A percentile compares a stretch with the other conserved stretches of the same genome.
Evolutionary conservation across 208 protist genomes (phyloP).

Genomic region (Trypanosoma platydactyli): DNA sequence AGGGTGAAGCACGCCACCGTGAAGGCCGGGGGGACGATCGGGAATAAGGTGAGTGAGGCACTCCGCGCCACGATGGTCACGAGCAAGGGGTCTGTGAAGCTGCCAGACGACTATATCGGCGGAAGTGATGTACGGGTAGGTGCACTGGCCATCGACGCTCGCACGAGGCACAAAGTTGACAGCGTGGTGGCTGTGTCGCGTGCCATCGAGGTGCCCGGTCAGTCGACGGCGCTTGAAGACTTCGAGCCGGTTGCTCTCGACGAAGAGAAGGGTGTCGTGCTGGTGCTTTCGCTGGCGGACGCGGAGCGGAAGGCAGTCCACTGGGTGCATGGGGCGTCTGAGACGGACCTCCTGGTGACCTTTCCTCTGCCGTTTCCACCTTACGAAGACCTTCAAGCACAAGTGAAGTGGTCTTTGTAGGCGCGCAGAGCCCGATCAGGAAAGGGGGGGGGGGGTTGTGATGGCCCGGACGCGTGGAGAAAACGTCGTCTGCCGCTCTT

Average conservation of each 20-base stretch:
- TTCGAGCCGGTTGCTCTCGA: slow-evolving; percentile 21
- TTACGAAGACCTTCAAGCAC: slow-evolving; percentile 44
- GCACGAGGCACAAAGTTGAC: background rate
- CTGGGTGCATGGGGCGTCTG: slow-evolving; percentile 26
- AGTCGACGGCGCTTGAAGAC: slow-evolving; percentile 64
- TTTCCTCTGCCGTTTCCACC: slow-evolving; percentile 23
- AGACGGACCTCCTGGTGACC: slow-evolving; percentile 21
- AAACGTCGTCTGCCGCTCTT: too few species aligned
- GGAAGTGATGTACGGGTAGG: background rate
- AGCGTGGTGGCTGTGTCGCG: background rate
- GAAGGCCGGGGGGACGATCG: background rate
- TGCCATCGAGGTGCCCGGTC: slow-evolving; percentile 24
- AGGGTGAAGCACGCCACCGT: slow-evolving; percentile 10
- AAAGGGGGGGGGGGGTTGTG: too few species aligned
- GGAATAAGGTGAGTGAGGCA: slow-evolving; percentile 8
- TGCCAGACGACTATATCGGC: slow-evolving; percentile 14
- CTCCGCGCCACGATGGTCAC: background rate
- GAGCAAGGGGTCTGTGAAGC: background rate
- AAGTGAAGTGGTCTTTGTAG: slow-evolving; percentile 27
- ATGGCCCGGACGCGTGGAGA: too few species aligned
- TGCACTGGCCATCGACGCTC: slow-evolving; percentile 13
- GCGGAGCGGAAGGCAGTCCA: slow-evolving; percentile 30
- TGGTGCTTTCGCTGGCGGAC: slow-evolving; percentile 37
- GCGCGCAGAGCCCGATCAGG: too few species aligned
- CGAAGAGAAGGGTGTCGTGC: slow-evolving; percentile 28